Base-by-base conservation (phyloP, 148 eudicot genomes). In the Dianthus caryophyllus region DNA sequence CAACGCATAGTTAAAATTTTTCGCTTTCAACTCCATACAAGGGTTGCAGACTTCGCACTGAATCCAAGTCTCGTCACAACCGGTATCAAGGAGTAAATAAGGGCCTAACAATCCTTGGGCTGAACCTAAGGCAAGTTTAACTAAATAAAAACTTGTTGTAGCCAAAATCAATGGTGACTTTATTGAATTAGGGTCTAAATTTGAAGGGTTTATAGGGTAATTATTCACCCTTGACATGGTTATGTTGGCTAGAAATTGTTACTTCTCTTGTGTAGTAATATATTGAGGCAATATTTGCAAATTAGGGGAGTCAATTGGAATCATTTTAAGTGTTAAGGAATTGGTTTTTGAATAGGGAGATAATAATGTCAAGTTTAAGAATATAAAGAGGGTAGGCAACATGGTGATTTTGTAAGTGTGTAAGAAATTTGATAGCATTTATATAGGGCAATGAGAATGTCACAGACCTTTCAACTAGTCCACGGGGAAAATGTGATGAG, bases 271-370 rank as follows among this genome's bases (percentile, higher is more conserved):
- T n/a, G 21, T 3, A 10, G 65, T 57, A 2, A 47, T 12, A 46
- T n/a, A 12, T 26, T 58, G 43, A 6, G 72, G 64, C 15, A 69
- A 2, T 27, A 68, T 29, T 56, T 43, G 64, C 21, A 69, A 18
- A 29, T 58, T 29, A 4, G 44, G 65, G 13, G 72, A 57, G 65
- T 57, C 65, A 9, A 69, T 69, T 27, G 72, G 72, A 36, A 69
- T 69, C 72, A 69, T 69, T 58, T 69, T 46, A 9, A 58, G 47
- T 18, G 17, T 43, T 6, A 69, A 44, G 31, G 39, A 53, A 43
- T 58, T 29, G 21, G 54, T 69, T 44, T 69, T 62, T 8, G 64
- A 57, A 29, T 44, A 1, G 38, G 53, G 39, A 29, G 48, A 54
- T 18, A 58, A 11, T 11, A 69, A 25, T 55, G 27, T 9, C 15